Base-by-base conservation (phyloP, 106 monocot genomes). In the Platanthera guangdongensis region DNA sequence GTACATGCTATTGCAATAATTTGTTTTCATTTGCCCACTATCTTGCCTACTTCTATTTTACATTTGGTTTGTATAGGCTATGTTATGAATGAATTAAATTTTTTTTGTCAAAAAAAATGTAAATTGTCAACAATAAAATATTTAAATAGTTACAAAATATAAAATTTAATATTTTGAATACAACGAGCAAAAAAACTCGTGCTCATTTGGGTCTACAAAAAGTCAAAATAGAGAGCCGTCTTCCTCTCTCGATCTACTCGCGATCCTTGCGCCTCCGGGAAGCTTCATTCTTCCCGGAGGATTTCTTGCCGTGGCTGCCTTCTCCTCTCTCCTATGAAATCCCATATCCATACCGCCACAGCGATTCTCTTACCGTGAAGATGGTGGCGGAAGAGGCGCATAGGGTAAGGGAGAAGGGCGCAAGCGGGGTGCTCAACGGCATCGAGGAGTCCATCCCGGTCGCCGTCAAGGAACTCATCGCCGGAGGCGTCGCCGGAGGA, bases 401-500 rank as follows among this genome's bases (percentile, higher is more conserved):
- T 10, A 72, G 51, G 10, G 50, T 18, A 72, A 51, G 51, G 73
- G 74, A 75, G 68, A 64, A 46, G 49, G 68, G n/a, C 51, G 54
- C 32, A 21, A n/a, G 79, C 68, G 46, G 72, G 30, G 77, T 74
- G 14, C 75, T 50, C 11, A 50, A 60, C 11, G 83, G 47, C 28
- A 72, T 86, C 32, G 84, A 84, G 75, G 72, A 47, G 21, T 85
- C 74, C 59, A 57, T 87, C n/a, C 94, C 97, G 0, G 80, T 89
- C 54, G 78, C 77, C 48, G 81, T 84, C 15, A 94, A 94, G 86
- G 91, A 94, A 84, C 85, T 94, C 52, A 51, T 99, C 10, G 94
- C 94, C 21, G 94, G 94, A 9, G 94, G 94, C 3, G 86, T 89
- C 25, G 96, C 96, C 50, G 96, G 96, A 0, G 96, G 91, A 1